phyloP scores from a whole-genome alignment of 2,329 filamentous ascomycete species.

The Sodiomyces alkalinus region DNA sequence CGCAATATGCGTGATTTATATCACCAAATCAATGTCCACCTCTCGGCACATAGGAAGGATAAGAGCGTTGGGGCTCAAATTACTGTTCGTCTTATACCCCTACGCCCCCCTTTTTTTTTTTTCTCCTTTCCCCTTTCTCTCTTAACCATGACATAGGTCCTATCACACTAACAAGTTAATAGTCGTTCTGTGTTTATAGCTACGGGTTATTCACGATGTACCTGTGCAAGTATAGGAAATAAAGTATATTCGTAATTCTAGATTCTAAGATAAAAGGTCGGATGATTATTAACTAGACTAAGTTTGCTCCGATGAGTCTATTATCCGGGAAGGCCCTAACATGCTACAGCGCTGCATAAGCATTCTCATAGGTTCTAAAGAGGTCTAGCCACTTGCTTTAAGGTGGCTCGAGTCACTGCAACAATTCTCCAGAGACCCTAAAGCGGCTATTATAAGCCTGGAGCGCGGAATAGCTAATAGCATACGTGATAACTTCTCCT shows the following conservation, averaged over 20 bases:
- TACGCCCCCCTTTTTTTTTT: not conserved
- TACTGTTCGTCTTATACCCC: constrained; percentile 18
- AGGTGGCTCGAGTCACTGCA: constrained; percentile 36
- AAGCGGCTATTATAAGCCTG: constrained; percentile 19
- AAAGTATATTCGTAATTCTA: too few species aligned
- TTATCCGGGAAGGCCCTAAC: constrained; percentile 23
- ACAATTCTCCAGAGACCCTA: constrained; percentile 28
- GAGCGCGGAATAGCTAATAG: constrained; percentile 37
- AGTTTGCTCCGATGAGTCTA: constrained; percentile 26
- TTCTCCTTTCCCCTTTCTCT: not conserved
- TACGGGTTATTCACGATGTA: constrained; percentile 37
- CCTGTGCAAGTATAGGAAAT: constrained; percentile 33
- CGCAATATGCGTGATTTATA: constrained; percentile 30
- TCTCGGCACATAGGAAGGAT: constrained; percentile 26
- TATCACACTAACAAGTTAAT: too few species aligned
- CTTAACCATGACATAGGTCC: too few species aligned
- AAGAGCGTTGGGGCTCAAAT: constrained; percentile 38
- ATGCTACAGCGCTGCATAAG: constrained; percentile 30
- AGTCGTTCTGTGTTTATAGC: constrained; percentile 38
- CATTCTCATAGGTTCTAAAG: constrained; percentile 31
- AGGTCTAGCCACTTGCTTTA: constrained; percentile 36
- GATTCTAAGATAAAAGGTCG: too few species aligned
- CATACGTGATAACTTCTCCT: constrained; percentile 10
- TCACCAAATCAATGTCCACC: constrained; percentile 35
- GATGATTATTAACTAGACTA: constrained; percentile 4